A percentile compares a stretch with the other conserved stretches of the same genome.
Evolutionary conservation across 1,284 basidiomycete species (phyloP).

Genomic region (Lentinula novae-zelandiae): DNA sequence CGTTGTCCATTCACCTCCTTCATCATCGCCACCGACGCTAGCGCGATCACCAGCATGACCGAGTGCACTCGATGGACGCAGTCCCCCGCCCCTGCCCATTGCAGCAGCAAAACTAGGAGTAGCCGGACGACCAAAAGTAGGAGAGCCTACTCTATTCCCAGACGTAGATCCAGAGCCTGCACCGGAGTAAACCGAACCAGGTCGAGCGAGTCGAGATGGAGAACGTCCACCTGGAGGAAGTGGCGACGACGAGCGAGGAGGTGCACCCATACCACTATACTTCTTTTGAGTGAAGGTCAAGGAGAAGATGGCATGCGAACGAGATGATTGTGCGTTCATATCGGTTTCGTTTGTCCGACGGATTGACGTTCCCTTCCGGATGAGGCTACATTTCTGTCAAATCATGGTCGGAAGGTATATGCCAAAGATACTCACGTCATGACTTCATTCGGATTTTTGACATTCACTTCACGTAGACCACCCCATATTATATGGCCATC

Average conservation of each 20-base stretch:
- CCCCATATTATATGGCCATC: slow-evolving; percentile 97
- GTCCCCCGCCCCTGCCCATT: slow-evolving; percentile 60
- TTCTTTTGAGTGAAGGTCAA: slow-evolving; percentile 90
- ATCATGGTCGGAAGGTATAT: slow-evolving; percentile 13
- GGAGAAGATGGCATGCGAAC: slow-evolving; percentile 98
- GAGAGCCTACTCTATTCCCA: slow-evolving; percentile 60
- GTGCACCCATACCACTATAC: slow-evolving; percentile 60
- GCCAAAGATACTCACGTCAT: slow-evolving; percentile 69
- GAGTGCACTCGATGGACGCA: slow-evolving; percentile 75
- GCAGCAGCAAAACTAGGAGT: slow-evolving; percentile 75
- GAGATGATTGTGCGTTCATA: slow-evolving; percentile 98
- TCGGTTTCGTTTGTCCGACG: slow-evolving; percentile 96
- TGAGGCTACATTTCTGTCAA: slow-evolving; percentile 44
- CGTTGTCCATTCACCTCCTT: slow-evolving; percentile 80
- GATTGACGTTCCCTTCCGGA: slow-evolving; percentile 85
- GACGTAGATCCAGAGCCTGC: slow-evolving; percentile 26
- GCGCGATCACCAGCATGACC: slow-evolving; percentile 53
- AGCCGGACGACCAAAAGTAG: slow-evolving; percentile 68
- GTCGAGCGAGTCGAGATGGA: slow-evolving; percentile 73
- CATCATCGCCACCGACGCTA: slow-evolving; percentile 48
- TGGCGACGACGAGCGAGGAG: slow-evolving; percentile 73
- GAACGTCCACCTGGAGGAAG: slow-evolving; percentile 68
- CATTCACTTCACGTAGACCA: slow-evolving; percentile 88
- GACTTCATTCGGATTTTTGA: slow-evolving; percentile 81
- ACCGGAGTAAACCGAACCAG: slow-evolving; percentile 62